Conservation (phyloP, 2,329 filamentous ascomycete genomes). For the Aspergillus viridinutans region DNA sequence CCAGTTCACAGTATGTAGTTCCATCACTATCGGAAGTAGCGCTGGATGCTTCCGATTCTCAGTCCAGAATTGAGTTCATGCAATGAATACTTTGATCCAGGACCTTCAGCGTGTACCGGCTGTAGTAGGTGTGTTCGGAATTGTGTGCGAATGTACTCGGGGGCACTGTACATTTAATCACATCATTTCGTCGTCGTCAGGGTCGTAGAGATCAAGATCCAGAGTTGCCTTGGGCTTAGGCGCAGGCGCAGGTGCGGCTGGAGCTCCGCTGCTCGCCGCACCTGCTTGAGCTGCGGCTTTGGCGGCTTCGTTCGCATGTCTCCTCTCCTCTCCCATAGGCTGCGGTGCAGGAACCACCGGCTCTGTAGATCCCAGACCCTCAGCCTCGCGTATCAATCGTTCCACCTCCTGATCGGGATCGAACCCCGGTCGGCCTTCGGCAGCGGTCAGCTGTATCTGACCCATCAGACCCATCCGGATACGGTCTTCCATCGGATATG, state of each 20-base stretch:
- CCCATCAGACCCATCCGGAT: conserved; percentile 46
- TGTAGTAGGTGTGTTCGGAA: neutral
- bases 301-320: conserved; percentile 29
- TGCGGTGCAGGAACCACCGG: conserved; percentile 31
- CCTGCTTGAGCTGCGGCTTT: conserved; percentile 30
- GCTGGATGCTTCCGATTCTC: neutral
- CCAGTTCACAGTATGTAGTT: conserved; percentile 52
- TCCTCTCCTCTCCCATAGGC: conserved; percentile 31
- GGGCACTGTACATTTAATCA: neutral
- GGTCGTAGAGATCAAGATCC: conserved; percentile 44
- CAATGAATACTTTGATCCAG: neutral
- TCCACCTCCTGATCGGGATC: conserved; percentile 51
- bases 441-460: conserved; percentile 38
- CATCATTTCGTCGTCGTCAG: conserved; percentile 42
- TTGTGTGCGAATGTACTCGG: neutral
- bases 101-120: neutral
- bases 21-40: neutral
- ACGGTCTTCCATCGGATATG: conserved; percentile 43
- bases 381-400: conserved; percentile 49
- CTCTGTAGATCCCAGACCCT: conserved; percentile 49
- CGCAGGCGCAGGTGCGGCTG: conserved; percentile 13
- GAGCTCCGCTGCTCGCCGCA: conserved; percentile 12
- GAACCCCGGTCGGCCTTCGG: conserved; percentile 52
- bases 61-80: neutral
- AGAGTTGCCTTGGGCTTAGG: conserved; percentile 37